A percentile compares a stretch with the other conserved stretches of the same genome.
Evolutionary conservation across 192 early-diverging fungal species (phyloP).

Genomic region (Coemansia pectinata): DNA sequence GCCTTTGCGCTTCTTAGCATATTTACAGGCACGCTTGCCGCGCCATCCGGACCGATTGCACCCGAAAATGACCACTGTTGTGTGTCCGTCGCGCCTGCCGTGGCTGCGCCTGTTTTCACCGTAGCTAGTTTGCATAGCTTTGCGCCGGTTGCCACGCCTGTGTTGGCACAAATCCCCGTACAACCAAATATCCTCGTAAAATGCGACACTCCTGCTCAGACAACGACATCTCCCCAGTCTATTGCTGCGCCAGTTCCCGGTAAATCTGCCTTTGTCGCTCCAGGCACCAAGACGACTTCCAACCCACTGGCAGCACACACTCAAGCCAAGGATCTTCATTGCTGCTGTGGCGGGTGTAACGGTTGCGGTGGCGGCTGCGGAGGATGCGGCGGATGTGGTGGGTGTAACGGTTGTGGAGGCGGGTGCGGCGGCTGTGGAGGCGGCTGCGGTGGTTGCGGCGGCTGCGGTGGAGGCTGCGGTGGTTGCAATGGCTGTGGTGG

Average conservation of each 20-base stretch:
- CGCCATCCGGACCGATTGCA: neutral
- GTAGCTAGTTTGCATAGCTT: neutral
- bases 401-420: conserved; percentile 13
- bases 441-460: conserved; percentile 12
- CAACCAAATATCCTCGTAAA: conserved; percentile 2
- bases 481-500: conserved; percentile 20
- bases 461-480: conserved; percentile 10
- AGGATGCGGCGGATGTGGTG: conserved; percentile 18
- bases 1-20: neutral
- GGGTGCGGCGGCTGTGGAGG: conserved; percentile 10
- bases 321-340: conserved; percentile 30
- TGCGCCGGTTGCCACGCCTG: neutral
- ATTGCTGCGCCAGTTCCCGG: neutral
- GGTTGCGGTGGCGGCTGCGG: conserved; percentile 11
- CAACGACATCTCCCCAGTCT: neutral
- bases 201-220: neutral
- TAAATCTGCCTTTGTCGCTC: neutral
- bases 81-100: neutral
- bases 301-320: neutral
- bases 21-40: neutral
- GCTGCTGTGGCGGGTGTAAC: conserved; percentile 24
- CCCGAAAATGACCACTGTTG: neutral
- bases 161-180: neutral
- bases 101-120: neutral
- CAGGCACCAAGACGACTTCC: neutral